Conservation (phyloP, 768 basidiomycete genomes). For the Termitomyces sp. region DNA sequence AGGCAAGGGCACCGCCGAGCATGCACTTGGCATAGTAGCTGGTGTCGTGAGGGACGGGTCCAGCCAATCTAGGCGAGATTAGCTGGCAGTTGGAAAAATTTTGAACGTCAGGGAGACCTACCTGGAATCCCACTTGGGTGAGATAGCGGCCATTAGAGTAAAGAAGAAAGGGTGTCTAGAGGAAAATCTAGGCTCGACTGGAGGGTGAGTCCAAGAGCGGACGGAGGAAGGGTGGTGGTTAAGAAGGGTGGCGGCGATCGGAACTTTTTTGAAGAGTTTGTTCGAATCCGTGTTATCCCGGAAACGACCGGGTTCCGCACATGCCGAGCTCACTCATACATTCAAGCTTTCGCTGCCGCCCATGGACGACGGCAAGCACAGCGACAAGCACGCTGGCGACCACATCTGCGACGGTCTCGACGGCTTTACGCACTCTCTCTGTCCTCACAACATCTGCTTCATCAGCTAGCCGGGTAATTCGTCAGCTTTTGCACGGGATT, state of each 20-base stretch:
- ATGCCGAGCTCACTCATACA: constrained; percentile 11
- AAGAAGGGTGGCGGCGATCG: constrained; percentile 15
- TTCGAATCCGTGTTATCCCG: constrained; percentile 34
- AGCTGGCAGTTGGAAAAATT: constrained; percentile 1
- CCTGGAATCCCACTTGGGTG: constrained; percentile 77
- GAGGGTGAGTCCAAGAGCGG: constrained; percentile 18
- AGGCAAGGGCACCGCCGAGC: constrained; percentile 85
- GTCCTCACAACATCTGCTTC: background rate
- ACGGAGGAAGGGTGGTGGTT: constrained; percentile 22
- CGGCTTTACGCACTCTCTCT: background rate
- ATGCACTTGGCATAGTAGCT: constrained; percentile 83
- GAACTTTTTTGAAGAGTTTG: constrained; percentile 17
- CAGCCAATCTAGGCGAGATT: constrained; percentile 44
- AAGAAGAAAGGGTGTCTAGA: constrained; percentile 22
- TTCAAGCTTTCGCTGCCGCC: background rate
- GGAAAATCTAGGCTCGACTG: constrained; percentile 21
- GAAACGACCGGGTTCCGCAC: constrained; percentile 26
- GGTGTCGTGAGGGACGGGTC: constrained; percentile 72
- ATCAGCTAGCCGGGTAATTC: background rate
- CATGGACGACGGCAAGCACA: constrained; percentile 1
- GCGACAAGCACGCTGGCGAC: background rate
- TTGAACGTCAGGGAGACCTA: constrained; percentile 20
- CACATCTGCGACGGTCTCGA: background rate
- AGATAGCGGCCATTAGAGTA: constrained; percentile 47
- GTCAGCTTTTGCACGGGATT: constrained; percentile 7